Evolutionary conservation across 805 yeast genomes (phyloP).

Genomic region (Clavispora carvajalis): DNA sequence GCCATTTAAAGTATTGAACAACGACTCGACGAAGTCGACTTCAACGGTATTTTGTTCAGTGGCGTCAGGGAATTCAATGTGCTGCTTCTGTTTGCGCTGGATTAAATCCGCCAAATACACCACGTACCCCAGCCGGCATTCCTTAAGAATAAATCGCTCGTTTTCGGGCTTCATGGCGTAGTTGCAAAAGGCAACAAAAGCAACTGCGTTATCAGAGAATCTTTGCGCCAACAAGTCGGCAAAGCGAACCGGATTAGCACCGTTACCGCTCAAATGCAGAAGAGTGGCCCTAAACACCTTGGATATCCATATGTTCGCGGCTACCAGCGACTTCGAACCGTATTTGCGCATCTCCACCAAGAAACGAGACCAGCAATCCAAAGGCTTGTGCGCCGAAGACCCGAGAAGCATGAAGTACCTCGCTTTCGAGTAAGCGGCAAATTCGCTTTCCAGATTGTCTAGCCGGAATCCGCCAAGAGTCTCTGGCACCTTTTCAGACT

Average conservation of each 20-base stretch:
- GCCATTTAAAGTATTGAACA: slow-evolving; percentile 25
- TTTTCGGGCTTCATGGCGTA: slow-evolving; percentile 22
- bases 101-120: slow-evolving; percentile 20
- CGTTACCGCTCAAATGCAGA: slow-evolving; percentile 14
- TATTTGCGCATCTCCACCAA: slow-evolving; percentile 16
- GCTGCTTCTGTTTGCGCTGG: slow-evolving; percentile 8
- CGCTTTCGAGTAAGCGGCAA: slow-evolving; percentile 27
- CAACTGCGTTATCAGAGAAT: slow-evolving; percentile 21
- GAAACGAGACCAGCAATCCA: slow-evolving; percentile 26
- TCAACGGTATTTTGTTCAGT: slow-evolving; percentile 12
- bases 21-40: slow-evolving; percentile 24
- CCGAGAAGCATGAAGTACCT: slow-evolving; percentile 32
- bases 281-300: slow-evolving; percentile 20
- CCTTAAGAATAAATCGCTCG: slow-evolving; percentile 10
- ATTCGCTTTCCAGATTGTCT: slow-evolving; percentile 11
- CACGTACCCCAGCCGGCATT: slow-evolving; percentile 24
- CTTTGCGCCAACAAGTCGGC: slow-evolving; percentile 12
- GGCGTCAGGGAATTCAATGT: slow-evolving; percentile 29
- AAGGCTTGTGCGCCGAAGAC: slow-evolving; percentile 13
- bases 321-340: slow-evolving; percentile 24
- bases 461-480: background rate
- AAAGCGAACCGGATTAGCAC: slow-evolving; percentile 13
- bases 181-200: slow-evolving; percentile 23
- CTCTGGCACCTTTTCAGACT: slow-evolving; percentile 8
- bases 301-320: slow-evolving; percentile 32